Base-by-base conservation (phyloP, 1,139 yeast species). In the Geotrichum carabidarum region DNA sequence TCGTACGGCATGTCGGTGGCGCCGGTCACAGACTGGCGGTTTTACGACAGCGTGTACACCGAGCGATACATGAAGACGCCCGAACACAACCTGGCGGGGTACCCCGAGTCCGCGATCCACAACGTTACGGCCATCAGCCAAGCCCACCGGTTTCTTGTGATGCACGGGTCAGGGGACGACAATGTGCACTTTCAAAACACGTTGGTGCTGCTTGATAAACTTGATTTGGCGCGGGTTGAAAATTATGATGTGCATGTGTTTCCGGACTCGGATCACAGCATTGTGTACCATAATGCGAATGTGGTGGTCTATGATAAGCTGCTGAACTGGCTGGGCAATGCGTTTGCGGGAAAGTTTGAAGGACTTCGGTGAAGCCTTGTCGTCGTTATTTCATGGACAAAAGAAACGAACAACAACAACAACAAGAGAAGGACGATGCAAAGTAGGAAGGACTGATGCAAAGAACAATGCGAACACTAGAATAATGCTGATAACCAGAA, bases 81-180 rank as follows among this genome's bases (percentile, higher is more conserved):
- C 1, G 62, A 68, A 22, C 71, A 76, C 34, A 86, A 86, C 66
- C 65, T 68, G 8, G 72, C 77, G 17, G 84, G 84, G 0, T 84
- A 85, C 64, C 67, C 68, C 4, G 68, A 71, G 27, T 63, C 74
- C 2, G 76, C 81, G 1, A 66, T 77, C 38, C 70, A 77, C 11
- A 69, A 74, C 48, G 78, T 86, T 38, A 72, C 71, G 1, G 75
- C 83, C 36, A 67, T 80, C 47, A 75, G 71, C 1, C 73, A 74
- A n/a, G 83, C 85, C 63, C 72, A 77, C 38, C 74, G 96, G 60
- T 87, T 94, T 65, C 70, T 93, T 59, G 65, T 93, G 5, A 84
- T 91, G 84, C 99, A 93, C 65, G 99, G 99, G 0, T 86, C 98
- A 0, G 95, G 95, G 1, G 99, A 93, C 70, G 99, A 94, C 67